Evolutionary conservation across 2,329 filamentous ascomycete species (phyloP).

Genomic region (Aspergillus nomiae): DNA sequence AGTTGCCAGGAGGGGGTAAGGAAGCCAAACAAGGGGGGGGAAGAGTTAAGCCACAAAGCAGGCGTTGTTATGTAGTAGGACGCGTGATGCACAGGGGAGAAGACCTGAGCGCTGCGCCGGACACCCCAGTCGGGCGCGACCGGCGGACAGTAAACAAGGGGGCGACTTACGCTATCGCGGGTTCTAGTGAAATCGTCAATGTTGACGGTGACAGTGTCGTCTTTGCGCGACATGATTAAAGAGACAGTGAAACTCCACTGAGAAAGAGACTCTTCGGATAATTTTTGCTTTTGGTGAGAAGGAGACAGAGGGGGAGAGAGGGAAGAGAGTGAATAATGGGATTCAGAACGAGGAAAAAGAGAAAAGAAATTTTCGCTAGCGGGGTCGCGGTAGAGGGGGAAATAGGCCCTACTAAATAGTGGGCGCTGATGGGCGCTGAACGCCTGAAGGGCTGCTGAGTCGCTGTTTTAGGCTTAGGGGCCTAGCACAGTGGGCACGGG

Average conservation of each 20-base stretch:
- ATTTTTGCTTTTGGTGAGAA: constrained; percentile 8
- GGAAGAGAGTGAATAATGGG: constrained; percentile 17
- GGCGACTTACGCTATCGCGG: constrained; percentile 72
- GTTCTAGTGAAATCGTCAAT: constrained; percentile 78
- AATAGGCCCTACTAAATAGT: constrained; percentile 22
- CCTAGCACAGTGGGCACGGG: background rate
- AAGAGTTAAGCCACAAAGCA: background rate
- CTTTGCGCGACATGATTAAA: constrained; percentile 50
- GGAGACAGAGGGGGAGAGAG: constrained; percentile 16
- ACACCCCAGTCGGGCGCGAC: constrained; percentile 7
- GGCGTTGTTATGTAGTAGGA: constrained; percentile 14
- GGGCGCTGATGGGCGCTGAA: constrained; percentile 8
- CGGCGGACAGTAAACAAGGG: constrained; percentile 8
- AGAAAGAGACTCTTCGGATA: constrained; percentile 43
- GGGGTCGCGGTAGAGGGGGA: constrained; percentile 19
- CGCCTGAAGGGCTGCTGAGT: constrained; percentile 1
- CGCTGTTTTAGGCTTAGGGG: constrained; percentile 25
- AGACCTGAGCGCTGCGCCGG: background rate
- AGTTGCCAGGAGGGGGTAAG: background rate
- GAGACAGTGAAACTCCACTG: constrained; percentile 49
- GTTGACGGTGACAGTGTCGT: constrained; percentile 51
- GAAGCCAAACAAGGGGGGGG: background rate
- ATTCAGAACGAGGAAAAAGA: constrained; percentile 15
- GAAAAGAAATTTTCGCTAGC: constrained; percentile 25
- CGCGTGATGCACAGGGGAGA: constrained; percentile 13